phyloP scores from a whole-genome alignment of 129 eudicot species.

The Tagetes erecta region DNA sequence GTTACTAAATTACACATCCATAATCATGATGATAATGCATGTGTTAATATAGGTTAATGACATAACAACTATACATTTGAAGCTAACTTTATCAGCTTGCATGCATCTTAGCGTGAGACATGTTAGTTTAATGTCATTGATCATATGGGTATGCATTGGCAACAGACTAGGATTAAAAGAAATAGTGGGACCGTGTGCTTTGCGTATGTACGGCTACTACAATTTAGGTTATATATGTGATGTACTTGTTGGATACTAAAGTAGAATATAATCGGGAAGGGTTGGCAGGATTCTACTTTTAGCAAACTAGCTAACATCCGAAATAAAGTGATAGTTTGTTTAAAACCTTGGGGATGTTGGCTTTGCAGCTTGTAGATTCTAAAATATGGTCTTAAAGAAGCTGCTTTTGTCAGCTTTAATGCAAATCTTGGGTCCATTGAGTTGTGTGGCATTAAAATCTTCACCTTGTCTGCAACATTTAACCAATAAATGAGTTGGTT shows the following conservation, averaged over 20 bases:
- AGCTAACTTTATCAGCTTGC: slow-evolving; percentile 8
- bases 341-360: slow-evolving; percentile 40
- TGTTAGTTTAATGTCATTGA: background rate
- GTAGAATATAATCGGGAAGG: slow-evolving; percentile 32
- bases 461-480: slow-evolving; percentile 24
- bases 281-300: slow-evolving; percentile 38
- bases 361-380: slow-evolving; percentile 44
- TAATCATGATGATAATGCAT: slow-evolving; percentile 30
- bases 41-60: slow-evolving; percentile 20
- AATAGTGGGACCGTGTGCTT: slow-evolving; percentile 38
- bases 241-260: slow-evolving; percentile 49
- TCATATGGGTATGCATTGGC: slow-evolving; percentile 7
- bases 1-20: slow-evolving; percentile 15
- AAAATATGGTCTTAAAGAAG: slow-evolving; percentile 41
- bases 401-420: slow-evolving; percentile 43
- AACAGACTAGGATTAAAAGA: slow-evolving; percentile 19
- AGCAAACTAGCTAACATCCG: slow-evolving; percentile 34
- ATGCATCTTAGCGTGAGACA: slow-evolving; percentile 4
- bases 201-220: slow-evolving; percentile 39
- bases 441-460: slow-evolving; percentile 35
- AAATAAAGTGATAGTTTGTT: slow-evolving; percentile 36
- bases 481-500: slow-evolving; percentile 17
- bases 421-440: slow-evolving; percentile 46
- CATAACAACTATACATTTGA: slow-evolving; percentile 24
- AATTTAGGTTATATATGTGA: slow-evolving; percentile 17